Evolutionary conservation across 176 grass and related monocot genomes (phyloP), one percentile per base, ranked within the genome.

Genomic region (Panicum miliaceum): DNA sequence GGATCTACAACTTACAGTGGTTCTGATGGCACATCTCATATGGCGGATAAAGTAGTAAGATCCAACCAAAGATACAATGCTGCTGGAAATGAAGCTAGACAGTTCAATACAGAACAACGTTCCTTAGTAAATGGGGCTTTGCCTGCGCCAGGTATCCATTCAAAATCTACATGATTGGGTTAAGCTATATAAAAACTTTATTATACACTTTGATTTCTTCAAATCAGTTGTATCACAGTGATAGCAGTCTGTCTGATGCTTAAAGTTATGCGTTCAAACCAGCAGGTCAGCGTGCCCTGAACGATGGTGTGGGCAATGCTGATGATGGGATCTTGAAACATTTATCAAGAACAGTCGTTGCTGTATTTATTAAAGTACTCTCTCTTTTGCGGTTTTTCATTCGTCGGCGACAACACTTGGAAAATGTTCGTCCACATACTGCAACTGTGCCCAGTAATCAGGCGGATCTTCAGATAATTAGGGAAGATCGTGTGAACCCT

Each of bases 281-380:
- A 84, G 84, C 84, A 74, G 64, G 76, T 73, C 71, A 19, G 47
- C 32, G 22, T 9, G 43, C 20, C 56, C 78, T 25, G 27, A 87
- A 78, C 64, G 52, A 77, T 37, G 67, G 14, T 45, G 61, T 36
- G 73, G 79, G 47, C 50, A 70, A 84, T 81, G 65, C 60, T 60
- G 86, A 80, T 75, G 83, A 86, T 87, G 85, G 88, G 47, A 83
- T 86, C 43, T 89, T 96, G 59, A 87, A 84, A 91, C 68, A 85
- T 86, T 25, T 94, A 70, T 81, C 90, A 82, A 96, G 88, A 78
- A 87, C 86, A 87, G 11, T 90, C 48, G 32, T 99, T 78, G 79
- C 81, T 54, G 54, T 94, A 50, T 88, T 99, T 81, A 82, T 94
- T 73, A 94, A 92, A 87, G 58, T 99, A 78, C 65, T 96, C 32